Base-by-base conservation (phyloP, 1,139 yeast genomes). In the Suhomyces chickasaworum region DNA sequence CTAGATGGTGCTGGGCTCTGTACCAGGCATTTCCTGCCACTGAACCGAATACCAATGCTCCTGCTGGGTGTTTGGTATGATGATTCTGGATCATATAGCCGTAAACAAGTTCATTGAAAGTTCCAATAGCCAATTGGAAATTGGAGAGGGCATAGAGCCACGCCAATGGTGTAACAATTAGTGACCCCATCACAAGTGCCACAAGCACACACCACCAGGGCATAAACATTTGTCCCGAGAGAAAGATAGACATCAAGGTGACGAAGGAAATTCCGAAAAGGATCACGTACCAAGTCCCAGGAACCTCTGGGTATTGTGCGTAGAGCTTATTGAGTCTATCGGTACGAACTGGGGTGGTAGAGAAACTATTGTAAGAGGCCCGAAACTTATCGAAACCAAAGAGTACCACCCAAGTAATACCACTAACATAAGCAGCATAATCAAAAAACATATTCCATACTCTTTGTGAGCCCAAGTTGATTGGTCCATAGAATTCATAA, bases 11-110 rank as follows among this genome's bases (percentile, higher is more conserved):
- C 54, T 77, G 81, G 1, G 81, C 80, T 40, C 81, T 56, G 51
- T 77, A 77, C 80, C 81, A 77, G 1, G 81, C 78, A 55, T 77
- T 74, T 1, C 81, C 81, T 0, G 80, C 78, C 13, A 78, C 63
- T 2, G 80, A 71, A 3, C 81, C 79, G 54, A 75, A 77, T 2
- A 75, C 69, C 1, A 75, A 59, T 1, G 79, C 81, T 9, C 79
- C 75, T 1, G 72, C 78, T 0, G 81, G 81, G 48, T 77, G 80
- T 37, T 57, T 58, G 16, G 56, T 45, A 2, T 53, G 44, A 10
- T 45, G 39, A 17, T 59, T 53, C 52, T 77, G 75, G 4, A 73
- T 67, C 69, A 77, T 62, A 48, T 69, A 64, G 0, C 82, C 82
- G 50, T 73, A 77, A 3, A 75, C 55, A 22, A 77, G 63, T 54